Evolutionary conservation across 768 basidiomycete species (phyloP), one percentile per base, ranked within the genome.

Genomic region (Leccinum incarnatum): DNA sequence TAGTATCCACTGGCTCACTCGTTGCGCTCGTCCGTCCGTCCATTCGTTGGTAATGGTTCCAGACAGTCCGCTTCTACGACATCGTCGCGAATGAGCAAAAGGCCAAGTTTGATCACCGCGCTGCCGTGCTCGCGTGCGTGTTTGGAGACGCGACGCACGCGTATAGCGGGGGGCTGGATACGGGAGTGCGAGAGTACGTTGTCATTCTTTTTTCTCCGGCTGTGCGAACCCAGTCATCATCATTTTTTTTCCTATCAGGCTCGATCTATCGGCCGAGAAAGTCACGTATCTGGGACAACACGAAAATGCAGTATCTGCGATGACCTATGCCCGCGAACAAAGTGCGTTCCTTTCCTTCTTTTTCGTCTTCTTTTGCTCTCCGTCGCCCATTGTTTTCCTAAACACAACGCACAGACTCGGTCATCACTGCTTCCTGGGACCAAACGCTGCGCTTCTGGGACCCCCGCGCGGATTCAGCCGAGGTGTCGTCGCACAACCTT

Each of bases 341-440:
- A 87, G 93, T 92, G 85, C 77, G 10, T 47, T 15, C 3, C 36
- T 30, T 49, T 25, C 47, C 7, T 32, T 32, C 32, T 5, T 19
- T 19, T 8, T 27, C 27, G 27, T 27, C 27, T 27, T 27, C 27
- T 27, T 27, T 27, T 27, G n/a, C 23, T 29, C 9, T 32, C 9
- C 8, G 46, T 34, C 11, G 11, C 7, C 15, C 21, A 3, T 52
- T 10, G 48, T 49, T 17, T 27, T 9, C 25, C 2, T 1, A 51
- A 51, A 51, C 42, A 49, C 23, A 49, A 21, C 40, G 11, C 51
- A 5, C 65, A 95, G 93, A 90, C 65, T 61, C 75, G 1, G 77
- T 98, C 25, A 81, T 98, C 48, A 89, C 93, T 0, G 93, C 90
- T 11, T 95, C 94, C 15, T 98, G 95, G 94, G 95, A 98, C 70